A percentile compares a stretch with the other conserved stretches of the same genome.
Conservation (phyloP, 2,329 filamentous ascomycete genomes). For the Lecanicillium sp. region DNA sequence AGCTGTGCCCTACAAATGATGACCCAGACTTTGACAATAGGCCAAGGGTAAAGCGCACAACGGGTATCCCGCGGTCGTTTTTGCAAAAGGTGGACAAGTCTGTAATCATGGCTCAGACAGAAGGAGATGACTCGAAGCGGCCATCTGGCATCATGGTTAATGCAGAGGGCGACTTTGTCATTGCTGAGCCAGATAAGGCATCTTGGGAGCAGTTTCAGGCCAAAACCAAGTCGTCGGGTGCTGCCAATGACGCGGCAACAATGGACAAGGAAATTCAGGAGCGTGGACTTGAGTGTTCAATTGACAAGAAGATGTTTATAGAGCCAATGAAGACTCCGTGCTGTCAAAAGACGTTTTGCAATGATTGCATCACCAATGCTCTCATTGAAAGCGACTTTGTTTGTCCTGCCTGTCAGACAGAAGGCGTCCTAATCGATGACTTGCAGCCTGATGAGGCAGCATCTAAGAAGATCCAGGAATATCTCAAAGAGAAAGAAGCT, state of each 20-base stretch:
- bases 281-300: slow-evolving; percentile 81
- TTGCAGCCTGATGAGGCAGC: slow-evolving; percentile 75
- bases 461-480: slow-evolving; percentile 70
- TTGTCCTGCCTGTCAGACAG: slow-evolving; percentile 85
- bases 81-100: slow-evolving; percentile 94
- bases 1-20: slow-evolving; percentile 96
- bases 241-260: slow-evolving; percentile 68
- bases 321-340: slow-evolving; percentile 98
- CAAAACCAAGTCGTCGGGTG: slow-evolving; percentile 79
- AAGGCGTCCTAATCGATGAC: slow-evolving; percentile 89
- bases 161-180: slow-evolving; percentile 93
- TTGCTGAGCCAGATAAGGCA: slow-evolving; percentile 90
- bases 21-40: slow-evolving; percentile 93
- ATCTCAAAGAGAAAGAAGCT: slow-evolving; percentile 49
- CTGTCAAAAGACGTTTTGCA: slow-evolving; percentile 97
- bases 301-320: slow-evolving; percentile 97
- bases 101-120: slow-evolving; percentile 63
- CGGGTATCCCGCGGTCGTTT: slow-evolving; percentile 92
- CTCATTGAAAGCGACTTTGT: slow-evolving; percentile 97
- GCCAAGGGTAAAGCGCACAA: slow-evolving; percentile 89
- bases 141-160: slow-evolving; percentile 94
- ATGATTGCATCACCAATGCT: slow-evolving; percentile 98
- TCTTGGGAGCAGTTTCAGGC: slow-evolving; percentile 97
- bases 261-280: slow-evolving; percentile 84
- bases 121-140: slow-evolving; percentile 74